These are phyloP conservation scores for Umbilicus rupestris DNA, from an alignment of 164 flowering plant species.

Conservation along the genomic window DNA sequence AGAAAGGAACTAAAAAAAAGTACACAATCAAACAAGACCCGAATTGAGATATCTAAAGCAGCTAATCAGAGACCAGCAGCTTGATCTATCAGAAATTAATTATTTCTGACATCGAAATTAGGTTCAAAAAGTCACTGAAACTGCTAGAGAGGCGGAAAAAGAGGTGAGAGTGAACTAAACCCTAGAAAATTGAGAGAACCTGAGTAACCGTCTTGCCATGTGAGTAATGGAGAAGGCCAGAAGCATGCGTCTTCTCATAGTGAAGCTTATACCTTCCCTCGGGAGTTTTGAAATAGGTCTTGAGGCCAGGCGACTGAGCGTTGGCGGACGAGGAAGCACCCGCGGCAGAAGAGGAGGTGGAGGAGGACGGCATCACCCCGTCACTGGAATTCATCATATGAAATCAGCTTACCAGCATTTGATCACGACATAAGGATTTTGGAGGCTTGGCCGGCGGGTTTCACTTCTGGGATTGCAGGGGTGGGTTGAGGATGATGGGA, in stretches of 20 bases:
- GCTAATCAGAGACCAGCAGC: neutral
- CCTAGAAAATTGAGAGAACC: conserved; percentile 26
- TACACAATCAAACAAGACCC: too few relatives aligned
- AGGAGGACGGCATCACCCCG: conserved; percentile 34
- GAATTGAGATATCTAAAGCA: too few relatives aligned
- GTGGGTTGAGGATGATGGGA: too few relatives aligned
- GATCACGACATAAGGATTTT: neutral
- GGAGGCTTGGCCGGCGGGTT: too few relatives aligned
- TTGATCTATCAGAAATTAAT: neutral
- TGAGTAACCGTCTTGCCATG: conserved; percentile 84
- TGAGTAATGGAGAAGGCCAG: conserved; percentile 73
- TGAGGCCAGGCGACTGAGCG: conserved; percentile 29
- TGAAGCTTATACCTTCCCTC: conserved; percentile 92
- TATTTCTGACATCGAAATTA: too few relatives aligned
- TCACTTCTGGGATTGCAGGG: too few relatives aligned
- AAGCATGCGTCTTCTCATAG: conserved; percentile 75
- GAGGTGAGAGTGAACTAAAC: neutral
- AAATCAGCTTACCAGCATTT: neutral
- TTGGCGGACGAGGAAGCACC: conserved; percentile 1
- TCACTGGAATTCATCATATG: conserved; percentile 43
- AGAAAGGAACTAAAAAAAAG: too few relatives aligned
- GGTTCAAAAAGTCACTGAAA: too few relatives aligned
- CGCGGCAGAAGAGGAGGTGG: conserved; percentile 22
- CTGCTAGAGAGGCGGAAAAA: neutral
- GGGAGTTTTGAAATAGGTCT: conserved; percentile 94